Base-by-base conservation (phyloP, 345 rosid genomes). In the Boechera divaricarpa region DNA sequence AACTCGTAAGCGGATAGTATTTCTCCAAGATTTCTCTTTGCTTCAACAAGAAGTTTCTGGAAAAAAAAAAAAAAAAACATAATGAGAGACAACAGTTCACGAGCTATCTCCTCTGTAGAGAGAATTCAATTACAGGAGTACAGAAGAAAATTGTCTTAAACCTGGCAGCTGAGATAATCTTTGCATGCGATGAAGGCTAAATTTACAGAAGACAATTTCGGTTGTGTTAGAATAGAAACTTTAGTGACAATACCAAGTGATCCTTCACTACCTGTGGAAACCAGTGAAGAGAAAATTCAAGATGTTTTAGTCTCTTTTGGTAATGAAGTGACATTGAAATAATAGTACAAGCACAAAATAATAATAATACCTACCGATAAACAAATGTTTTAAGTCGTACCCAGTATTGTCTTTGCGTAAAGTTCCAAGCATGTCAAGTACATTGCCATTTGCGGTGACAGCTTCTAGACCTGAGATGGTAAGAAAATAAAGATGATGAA, bases 391-490 rank as follows among this genome's bases (percentile, higher is more conserved):
- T 80, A 95, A 82, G 84, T 92, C 93, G 57, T 91, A 95, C 26
- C 98, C 99, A 63, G 99, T 95, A 73, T 95, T 95, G 83, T 95
- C 98, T 85, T 95, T 95, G 47, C 97, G 92, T 80, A 91, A 81
- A 67, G 93, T 91, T 45, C 98, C 92, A 73, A 95, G 96, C 97
- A 92, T 84, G 83, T 95, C 97, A 76, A 95, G 87, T 72, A 91
- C 98, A 74, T 82, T 82, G 35, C 98, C 99, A 80, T 86, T 87
- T 71, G 98, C 96, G 79, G 90, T 85, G 85, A 95, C 98, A 82
- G 84, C 88, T 86, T 92, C 99, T 57, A 95, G 79, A 70, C 98
- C 99, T 95, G 80, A 61, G 75, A 77, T 45, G 53, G 55, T 54
- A 55, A 47, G 48, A 13, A 38, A 56, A 57, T 16, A 15, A 8